Percentiles rank a stretch among this genome's conserved stretches.
Conservation (phyloP, 345 rosid species). For the Citrus medica region DNA sequence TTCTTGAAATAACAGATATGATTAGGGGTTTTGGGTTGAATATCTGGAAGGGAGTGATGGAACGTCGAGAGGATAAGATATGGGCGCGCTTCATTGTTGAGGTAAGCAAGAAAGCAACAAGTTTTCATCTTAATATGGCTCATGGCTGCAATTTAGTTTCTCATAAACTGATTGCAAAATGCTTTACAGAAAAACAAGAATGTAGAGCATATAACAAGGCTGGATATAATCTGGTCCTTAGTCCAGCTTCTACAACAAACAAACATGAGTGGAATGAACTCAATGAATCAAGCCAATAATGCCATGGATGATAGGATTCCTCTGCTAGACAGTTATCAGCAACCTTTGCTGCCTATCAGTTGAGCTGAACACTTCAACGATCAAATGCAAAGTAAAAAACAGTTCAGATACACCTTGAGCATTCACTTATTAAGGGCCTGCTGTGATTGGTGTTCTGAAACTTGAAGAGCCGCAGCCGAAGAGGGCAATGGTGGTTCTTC, state of each 20-base stretch:
- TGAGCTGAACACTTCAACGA: slow-evolving; percentile 23
- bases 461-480: slow-evolving; percentile 10
- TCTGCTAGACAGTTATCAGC: slow-evolving; percentile 30
- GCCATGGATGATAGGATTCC: slow-evolving; percentile 23
- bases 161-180: slow-evolving; percentile 8
- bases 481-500: slow-evolving; percentile 7
- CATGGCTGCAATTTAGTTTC: background rate
- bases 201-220: slow-evolving; percentile 58
- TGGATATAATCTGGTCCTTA: slow-evolving; percentile 78
- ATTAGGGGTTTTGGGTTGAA: slow-evolving; percentile 69
- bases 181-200: slow-evolving; percentile 51
- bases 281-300: slow-evolving; percentile 24
- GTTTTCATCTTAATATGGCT: background rate
- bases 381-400: background rate
- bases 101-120: slow-evolving; percentile 31
- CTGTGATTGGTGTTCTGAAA: slow-evolving; percentile 25
- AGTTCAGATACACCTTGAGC: slow-evolving; percentile 26
- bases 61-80: slow-evolving; percentile 48
- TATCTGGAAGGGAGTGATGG: slow-evolving; percentile 82
- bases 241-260: slow-evolving; percentile 59
- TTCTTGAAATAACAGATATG: slow-evolving; percentile 79
- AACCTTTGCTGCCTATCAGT: slow-evolving; percentile 23
- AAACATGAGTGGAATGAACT: slow-evolving; percentile 25
- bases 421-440: slow-evolving; percentile 20
- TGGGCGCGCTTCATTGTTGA: slow-evolving; percentile 89